phyloP scores from a whole-genome alignment of 1,139 yeast species.

The Pichia sp. region DNA sequence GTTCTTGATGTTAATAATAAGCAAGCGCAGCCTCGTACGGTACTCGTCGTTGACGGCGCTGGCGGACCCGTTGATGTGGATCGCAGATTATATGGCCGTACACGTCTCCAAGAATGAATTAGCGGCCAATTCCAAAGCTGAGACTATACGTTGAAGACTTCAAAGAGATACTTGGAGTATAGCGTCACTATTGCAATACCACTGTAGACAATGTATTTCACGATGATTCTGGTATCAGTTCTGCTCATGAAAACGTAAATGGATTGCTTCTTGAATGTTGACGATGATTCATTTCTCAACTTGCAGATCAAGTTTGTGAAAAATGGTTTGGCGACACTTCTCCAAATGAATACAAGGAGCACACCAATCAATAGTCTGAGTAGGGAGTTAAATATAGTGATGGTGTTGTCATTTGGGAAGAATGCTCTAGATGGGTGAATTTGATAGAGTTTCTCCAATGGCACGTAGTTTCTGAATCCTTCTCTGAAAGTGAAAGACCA shows the following conservation, averaged over 20 bases:
- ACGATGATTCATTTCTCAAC: slow-evolving; percentile 32
- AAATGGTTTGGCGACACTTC: slow-evolving; percentile 55
- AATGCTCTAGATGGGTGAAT: background rate
- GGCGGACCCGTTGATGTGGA: slow-evolving; percentile 54
- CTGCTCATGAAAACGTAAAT: slow-evolving; percentile 46
- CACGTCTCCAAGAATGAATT: slow-evolving; percentile 55
- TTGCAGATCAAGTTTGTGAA: slow-evolving; percentile 24
- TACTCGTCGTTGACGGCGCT: slow-evolving; percentile 50
- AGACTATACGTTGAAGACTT: background rate
- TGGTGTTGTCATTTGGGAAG: background rate
- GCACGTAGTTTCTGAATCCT: background rate
- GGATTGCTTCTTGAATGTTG: no score
- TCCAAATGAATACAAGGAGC: slow-evolving; percentile 58
- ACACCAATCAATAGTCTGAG: slow-evolving; percentile 54
- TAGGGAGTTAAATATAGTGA: slow-evolving; percentile 25
- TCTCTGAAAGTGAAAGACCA: slow-evolving; percentile 28
- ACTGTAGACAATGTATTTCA: slow-evolving; percentile 65
- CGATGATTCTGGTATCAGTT: slow-evolving; percentile 68
- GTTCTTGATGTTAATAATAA: slow-evolving; percentile 80
- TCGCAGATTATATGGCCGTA: slow-evolving; percentile 61
- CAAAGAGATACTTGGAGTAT: slow-evolving; percentile 27
- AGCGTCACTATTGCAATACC: slow-evolving; percentile 51
- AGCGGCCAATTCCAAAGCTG: slow-evolving; percentile 27
- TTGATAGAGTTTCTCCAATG: slow-evolving; percentile 31
- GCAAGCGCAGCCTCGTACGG: slow-evolving; percentile 73